These are phyloP conservation scores for Quercus berberidifolia DNA, from an alignment of 306 rosid genomes.

Conservation along the genomic window DNA sequence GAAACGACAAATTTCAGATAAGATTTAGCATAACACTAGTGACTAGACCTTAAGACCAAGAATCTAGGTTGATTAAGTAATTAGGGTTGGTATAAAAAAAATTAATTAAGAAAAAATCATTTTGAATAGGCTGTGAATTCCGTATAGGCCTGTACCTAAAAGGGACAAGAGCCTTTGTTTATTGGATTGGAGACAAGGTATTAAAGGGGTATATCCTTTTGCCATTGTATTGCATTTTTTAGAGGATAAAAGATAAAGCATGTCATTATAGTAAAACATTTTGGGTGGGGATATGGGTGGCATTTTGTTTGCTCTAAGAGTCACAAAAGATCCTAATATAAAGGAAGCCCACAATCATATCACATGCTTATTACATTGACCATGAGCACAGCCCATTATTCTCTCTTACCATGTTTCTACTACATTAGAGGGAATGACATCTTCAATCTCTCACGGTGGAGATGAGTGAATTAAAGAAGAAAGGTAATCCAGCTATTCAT, in stretches of 20 bases:
- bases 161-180: neutral
- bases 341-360: neutral
- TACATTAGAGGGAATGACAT: no score
- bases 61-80: conserved; percentile 23
- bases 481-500: neutral
- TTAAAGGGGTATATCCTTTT: no score
- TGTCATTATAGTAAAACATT: no score
- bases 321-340: neutral
- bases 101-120: neutral
- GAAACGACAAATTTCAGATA: conserved; percentile 1
- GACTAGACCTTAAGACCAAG: neutral
- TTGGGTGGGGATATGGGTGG: no score
- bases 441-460: neutral
- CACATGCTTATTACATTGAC: no score
- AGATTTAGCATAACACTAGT: conserved; percentile 20
- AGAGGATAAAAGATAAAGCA: no score
- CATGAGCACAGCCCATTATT: no score
- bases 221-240: no score
- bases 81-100: no score
- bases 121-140: neutral
- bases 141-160: neutral
- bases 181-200: neutral
- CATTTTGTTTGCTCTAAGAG: no score
- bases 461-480: neutral
- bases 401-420: no score